Evolutionary conservation across 768 basidiomycete species (phyloP).

Genomic region (Lactarius pseudohatsudake): DNA sequence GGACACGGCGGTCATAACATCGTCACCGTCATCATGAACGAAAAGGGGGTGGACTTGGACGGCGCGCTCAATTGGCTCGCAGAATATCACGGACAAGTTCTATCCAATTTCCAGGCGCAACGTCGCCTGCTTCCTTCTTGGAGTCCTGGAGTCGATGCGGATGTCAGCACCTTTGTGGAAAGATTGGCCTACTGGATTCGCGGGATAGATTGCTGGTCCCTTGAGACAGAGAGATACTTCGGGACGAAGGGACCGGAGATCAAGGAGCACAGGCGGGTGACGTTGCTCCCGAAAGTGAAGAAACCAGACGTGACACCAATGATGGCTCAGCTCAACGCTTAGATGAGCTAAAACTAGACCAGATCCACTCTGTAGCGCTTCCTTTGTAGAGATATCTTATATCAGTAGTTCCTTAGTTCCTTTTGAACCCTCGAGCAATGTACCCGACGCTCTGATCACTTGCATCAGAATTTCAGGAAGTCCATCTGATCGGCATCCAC

Average conservation of each 20-base stretch:
- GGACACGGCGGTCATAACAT: conserved; percentile 35
- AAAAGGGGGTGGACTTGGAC: conserved; percentile 31
- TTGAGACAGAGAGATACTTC: conserved; percentile 43
- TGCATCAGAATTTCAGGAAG: background rate
- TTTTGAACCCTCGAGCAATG: too few species aligned
- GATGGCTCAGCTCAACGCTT: conserved; percentile 10
- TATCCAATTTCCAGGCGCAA: conserved; percentile 33
- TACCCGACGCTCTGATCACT: background rate
- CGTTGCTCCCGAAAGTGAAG: conserved; percentile 16
- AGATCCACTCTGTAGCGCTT: background rate
- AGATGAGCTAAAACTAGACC: background rate
- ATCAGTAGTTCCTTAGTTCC: background rate
- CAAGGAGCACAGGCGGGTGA: conserved; percentile 39
- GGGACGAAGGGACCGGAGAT: conserved; percentile 46
- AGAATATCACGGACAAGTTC: background rate
- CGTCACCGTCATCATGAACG: conserved; percentile 34
- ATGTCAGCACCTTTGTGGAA: conserved; percentile 57
- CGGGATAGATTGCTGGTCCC: conserved; percentile 73
- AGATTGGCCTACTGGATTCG: conserved; percentile 72
- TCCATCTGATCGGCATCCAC: too few species aligned
- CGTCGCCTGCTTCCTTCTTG: conserved; percentile 56
- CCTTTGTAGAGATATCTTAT: background rate
- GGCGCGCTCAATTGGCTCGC: conserved; percentile 32
- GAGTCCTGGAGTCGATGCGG: conserved; percentile 58
- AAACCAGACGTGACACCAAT: conserved; percentile 14